Evolutionary conservation across 441 rosid genomes (phyloP).

Genomic region (Macaranga tanarius): DNA sequence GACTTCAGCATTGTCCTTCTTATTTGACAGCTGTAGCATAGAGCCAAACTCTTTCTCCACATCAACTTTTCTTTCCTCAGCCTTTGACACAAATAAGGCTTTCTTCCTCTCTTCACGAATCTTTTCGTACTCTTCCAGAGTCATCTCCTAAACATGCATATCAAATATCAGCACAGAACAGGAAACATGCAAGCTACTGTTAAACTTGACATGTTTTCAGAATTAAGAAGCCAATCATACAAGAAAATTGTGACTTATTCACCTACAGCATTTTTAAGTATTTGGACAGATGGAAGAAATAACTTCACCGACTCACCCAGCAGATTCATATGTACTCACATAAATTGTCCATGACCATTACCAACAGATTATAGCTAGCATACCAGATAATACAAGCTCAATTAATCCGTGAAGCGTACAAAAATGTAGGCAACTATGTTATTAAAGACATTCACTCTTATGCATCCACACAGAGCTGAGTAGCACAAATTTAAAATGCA

Average conservation of each 20-base stretch:
- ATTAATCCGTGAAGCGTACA: background rate
- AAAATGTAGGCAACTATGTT: background rate
- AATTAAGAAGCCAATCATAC: background rate
- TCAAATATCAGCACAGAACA: background rate
- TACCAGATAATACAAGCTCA: background rate
- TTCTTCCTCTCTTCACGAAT: slow-evolving; percentile 82
- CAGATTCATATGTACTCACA: background rate
- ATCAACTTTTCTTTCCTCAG: slow-evolving; percentile 79
- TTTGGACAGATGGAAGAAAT: background rate
- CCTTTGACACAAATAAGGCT: slow-evolving; percentile 55
- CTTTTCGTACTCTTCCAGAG: slow-evolving; percentile 90
- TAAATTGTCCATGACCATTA: background rate
- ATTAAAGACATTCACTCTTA: background rate
- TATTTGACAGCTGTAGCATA: slow-evolving; percentile 82
- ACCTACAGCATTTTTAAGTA: background rate
- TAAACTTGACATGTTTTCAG: background rate
- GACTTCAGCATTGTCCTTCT: slow-evolving; percentile 73
- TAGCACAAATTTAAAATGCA: background rate
- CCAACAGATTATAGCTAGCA: background rate
- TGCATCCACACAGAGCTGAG: background rate
- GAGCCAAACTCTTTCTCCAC: slow-evolving; percentile 59
- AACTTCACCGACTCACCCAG: background rate
- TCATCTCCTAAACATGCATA: slow-evolving; percentile 56
- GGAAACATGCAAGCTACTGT: background rate
- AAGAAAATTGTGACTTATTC: background rate